Percentiles rank a stretch among this genome's conserved stretches.
Conservation (phyloP, 192 early-diverging fungal species). For the Mortierella hygrophila region DNA sequence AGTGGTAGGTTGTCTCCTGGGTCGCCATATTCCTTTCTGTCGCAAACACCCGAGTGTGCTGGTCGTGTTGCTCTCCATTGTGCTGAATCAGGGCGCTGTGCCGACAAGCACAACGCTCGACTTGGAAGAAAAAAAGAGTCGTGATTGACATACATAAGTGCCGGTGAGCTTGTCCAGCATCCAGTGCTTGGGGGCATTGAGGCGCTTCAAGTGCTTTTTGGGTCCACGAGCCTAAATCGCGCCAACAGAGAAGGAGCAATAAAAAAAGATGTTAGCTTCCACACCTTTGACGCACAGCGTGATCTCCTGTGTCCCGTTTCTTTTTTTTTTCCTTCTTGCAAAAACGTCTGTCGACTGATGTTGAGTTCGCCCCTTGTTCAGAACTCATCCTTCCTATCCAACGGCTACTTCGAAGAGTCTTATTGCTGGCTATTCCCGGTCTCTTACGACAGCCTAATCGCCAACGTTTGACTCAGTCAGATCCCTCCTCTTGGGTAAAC, state of each 20-base stretch:
- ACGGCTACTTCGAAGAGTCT: neutral
- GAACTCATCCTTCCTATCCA: neutral
- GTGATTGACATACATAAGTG: slow-evolving; percentile 74
- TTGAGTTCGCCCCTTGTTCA: neutral
- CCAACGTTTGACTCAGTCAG: too few relatives aligned
- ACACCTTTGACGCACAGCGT: neutral
- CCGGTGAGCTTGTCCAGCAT: slow-evolving; percentile 99
- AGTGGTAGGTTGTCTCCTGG: neutral
- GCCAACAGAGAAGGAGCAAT: neutral
- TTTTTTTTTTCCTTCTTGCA: neutral
- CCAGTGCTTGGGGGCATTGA: slow-evolving; percentile 99
- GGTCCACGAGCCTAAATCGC: slow-evolving; percentile 88
- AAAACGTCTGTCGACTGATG: neutral
- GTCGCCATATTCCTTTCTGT: neutral
- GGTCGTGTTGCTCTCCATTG: neutral
- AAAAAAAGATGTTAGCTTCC: neutral
- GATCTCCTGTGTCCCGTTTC: neutral
- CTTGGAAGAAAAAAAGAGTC: slow-evolving; percentile 3
- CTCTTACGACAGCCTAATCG: too few relatives aligned
- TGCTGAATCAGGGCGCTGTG: neutral
- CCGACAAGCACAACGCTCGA: neutral
- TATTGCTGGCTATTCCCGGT: neutral
- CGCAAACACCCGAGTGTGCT: too few relatives aligned
- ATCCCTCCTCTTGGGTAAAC: too few relatives aligned
- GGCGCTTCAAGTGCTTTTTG: slow-evolving; percentile 99